These are phyloP conservation scores for Deinandra increscens DNA, from an alignment of 129 eudicot genomes.

Conservation along the genomic window DNA sequence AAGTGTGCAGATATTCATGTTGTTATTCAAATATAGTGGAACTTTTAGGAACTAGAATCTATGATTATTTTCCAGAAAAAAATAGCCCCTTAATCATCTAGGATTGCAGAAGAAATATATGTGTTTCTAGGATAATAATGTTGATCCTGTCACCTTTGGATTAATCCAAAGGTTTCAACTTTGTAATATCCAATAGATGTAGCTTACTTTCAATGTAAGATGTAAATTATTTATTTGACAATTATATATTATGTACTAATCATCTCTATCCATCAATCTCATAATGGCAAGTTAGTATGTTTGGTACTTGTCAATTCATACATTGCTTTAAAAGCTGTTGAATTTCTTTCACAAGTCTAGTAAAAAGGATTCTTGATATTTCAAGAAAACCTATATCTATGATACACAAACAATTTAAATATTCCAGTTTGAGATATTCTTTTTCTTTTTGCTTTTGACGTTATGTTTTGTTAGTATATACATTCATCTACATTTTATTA, in stretches of 20 bases:
- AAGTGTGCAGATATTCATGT: conserved; percentile 29
- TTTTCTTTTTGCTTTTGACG: too few species aligned
- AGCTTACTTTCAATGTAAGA: conserved; percentile 3
- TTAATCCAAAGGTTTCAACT: conserved; percentile 2
- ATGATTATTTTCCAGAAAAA: conserved; percentile 7
- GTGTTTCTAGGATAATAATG: conserved; percentile 26
- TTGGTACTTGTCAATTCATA: conserved; percentile 6
- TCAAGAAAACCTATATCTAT: neutral
- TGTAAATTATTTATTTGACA: conserved; percentile 2
- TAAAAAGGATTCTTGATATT: neutral
- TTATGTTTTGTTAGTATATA: too few species aligned
- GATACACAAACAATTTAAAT: neutral
- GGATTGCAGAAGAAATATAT: conserved; percentile 22
- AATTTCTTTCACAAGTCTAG: neutral
- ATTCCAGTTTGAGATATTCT: too few species aligned
- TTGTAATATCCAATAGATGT: conserved; percentile 8
- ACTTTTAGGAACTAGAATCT: neutral
- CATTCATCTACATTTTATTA: too few species aligned
- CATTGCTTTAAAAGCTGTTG: neutral
- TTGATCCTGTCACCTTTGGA: conserved; percentile 17
- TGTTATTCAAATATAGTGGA: conserved; percentile 32
- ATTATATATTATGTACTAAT: neutral
- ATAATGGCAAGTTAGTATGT: neutral
- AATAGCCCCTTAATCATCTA: neutral
- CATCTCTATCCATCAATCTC: conserved; percentile 5